Evolutionary conservation across 768 basidiomycete species (phyloP).

Genomic region (Naganishia friedmannii): DNA sequence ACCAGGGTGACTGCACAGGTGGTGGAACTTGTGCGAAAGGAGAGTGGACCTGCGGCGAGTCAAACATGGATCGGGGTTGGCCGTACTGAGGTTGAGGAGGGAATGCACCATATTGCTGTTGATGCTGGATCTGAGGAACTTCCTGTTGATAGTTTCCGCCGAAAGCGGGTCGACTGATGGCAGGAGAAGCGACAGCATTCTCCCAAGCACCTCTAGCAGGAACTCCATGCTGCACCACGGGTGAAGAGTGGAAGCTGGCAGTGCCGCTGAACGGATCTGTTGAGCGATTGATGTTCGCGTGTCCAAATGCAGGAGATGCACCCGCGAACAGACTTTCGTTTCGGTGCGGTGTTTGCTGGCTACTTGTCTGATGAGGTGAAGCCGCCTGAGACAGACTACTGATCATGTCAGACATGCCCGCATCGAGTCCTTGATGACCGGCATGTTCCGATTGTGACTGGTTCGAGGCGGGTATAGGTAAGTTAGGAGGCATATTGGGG

Average conservation of each 20-base stretch:
- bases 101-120: slow-evolving; percentile 30
- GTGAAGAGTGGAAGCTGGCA: slow-evolving; percentile 25
- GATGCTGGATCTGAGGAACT: slow-evolving; percentile 7
- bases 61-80: slow-evolving; percentile 30
- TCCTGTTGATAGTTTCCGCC: slow-evolving; percentile 16
- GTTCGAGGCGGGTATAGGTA: slow-evolving; percentile 38
- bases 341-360: slow-evolving; percentile 21
- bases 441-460: slow-evolving; percentile 27
- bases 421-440: slow-evolving; percentile 13
- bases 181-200: slow-evolving; percentile 18
- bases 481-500: slow-evolving; percentile 52
- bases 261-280: slow-evolving; percentile 21
- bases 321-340: slow-evolving; percentile 17
- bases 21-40: slow-evolving; percentile 31
- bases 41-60: slow-evolving; percentile 15
- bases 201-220: slow-evolving; percentile 30
- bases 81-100: slow-evolving; percentile 26
- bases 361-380: slow-evolving; percentile 9
- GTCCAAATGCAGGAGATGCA: slow-evolving; percentile 21
- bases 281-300: slow-evolving; percentile 13
- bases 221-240: slow-evolving; percentile 24
- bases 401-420: neutral
- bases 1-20: slow-evolving; percentile 39
- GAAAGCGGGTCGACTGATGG: slow-evolving; percentile 25
- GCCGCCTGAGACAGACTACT: slow-evolving; percentile 7